Conservation (phyloP, 805 yeast species). For the Saturnispora sekii region DNA sequence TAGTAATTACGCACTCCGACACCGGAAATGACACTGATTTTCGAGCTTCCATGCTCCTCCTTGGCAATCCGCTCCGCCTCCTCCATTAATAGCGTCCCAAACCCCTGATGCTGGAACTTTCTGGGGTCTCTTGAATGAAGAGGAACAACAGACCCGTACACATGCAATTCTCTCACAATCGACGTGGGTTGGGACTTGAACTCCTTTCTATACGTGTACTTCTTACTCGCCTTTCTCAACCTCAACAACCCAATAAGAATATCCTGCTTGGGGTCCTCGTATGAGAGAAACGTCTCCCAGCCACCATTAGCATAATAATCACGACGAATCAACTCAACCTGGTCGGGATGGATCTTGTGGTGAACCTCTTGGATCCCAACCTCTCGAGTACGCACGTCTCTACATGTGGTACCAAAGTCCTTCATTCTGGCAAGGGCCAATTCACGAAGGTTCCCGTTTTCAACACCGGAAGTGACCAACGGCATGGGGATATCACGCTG, state of each 20-base stretch:
- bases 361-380: slow-evolving; percentile 99
- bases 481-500: slow-evolving; percentile 99
- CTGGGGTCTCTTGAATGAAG: slow-evolving; percentile 93
- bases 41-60: slow-evolving; percentile 88
- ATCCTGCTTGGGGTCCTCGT: slow-evolving; percentile 96
- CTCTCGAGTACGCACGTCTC: slow-evolving; percentile 96
- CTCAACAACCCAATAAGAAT: slow-evolving; percentile 86
- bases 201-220: slow-evolving; percentile 85
- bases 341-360: slow-evolving; percentile 93
- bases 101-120: slow-evolving; percentile 98
- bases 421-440: slow-evolving; percentile 95
- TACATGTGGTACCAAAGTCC: slow-evolving; percentile 91
- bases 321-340: slow-evolving; percentile 88
- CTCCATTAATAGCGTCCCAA: slow-evolving; percentile 95
- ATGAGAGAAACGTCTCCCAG: slow-evolving; percentile 94
- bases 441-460: slow-evolving; percentile 93
- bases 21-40: slow-evolving; percentile 91
- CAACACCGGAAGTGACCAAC: slow-evolving; percentile 93
- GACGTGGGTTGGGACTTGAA: slow-evolving; percentile 77
- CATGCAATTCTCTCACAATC: slow-evolving; percentile 93
- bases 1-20: slow-evolving; percentile 97
- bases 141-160: slow-evolving; percentile 96
- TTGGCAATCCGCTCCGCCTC: slow-evolving; percentile 94
- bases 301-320: slow-evolving; percentile 98
- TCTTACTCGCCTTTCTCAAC: slow-evolving; percentile 79